Evolutionary conservation across 1,284 basidiomycete species (phyloP).

Genomic region (Cutaneotrichosporon arboriforme): DNA sequence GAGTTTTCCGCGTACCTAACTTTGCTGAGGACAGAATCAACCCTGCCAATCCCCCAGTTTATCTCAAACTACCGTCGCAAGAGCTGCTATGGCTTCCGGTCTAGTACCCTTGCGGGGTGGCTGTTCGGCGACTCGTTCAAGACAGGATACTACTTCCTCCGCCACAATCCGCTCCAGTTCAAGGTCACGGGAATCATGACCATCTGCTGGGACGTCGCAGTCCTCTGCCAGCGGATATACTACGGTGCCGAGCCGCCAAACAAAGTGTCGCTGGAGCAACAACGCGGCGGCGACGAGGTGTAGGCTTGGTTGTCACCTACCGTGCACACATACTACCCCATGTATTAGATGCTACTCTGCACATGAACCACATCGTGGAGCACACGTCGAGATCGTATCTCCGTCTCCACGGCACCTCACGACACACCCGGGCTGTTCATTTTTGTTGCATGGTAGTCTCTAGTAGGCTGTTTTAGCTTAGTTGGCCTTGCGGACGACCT

Average conservation of each 20-base stretch:
- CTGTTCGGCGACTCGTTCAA: conserved; percentile 49
- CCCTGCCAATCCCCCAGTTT: conserved; percentile 53
- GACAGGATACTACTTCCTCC: conserved; percentile 50
- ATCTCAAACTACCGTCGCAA: conserved; percentile 50
- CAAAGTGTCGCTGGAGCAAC: not conserved
- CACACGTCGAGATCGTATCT: too few species aligned
- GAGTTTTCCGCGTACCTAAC: not conserved
- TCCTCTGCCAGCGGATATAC: conserved; percentile 33
- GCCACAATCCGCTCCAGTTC: conserved; percentile 50
- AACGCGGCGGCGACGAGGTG: conserved; percentile 3
- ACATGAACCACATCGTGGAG: too few species aligned
- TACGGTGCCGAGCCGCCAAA: conserved; percentile 31
- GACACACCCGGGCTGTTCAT: not conserved
- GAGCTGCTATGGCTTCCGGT: conserved; percentile 51
- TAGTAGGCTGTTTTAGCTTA: conserved; percentile 8
- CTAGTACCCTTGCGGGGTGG: conserved; percentile 50
- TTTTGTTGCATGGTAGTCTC: not conserved
- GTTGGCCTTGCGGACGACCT: conserved; percentile 37
- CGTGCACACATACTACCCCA: not conserved
- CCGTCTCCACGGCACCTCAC: too few species aligned
- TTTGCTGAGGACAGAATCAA: conserved; percentile 47
- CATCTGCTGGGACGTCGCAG: conserved; percentile 43
- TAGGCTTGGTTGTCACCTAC: not conserved
- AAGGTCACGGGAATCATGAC: conserved; percentile 48
- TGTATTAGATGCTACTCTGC: not conserved